A percentile compares a stretch with the other conserved stretches of the same genome.
Evolutionary conservation across 306 rosid species (phyloP).

Genomic region (Psophocarpus tetragonolobus): DNA sequence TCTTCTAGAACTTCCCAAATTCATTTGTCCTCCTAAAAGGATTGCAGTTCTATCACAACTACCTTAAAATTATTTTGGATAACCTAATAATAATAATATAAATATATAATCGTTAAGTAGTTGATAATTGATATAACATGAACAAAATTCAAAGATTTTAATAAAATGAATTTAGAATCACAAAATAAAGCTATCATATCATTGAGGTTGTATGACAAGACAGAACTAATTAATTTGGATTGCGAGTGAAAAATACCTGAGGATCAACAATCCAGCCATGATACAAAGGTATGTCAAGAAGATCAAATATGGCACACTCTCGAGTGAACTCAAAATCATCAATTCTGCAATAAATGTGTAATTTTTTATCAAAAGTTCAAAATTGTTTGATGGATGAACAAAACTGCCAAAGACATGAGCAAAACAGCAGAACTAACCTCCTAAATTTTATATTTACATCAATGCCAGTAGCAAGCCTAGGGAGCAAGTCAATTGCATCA

Average conservation of each 20-base stretch:
- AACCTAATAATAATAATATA: background rate
- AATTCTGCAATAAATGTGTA: constrained; percentile 62
- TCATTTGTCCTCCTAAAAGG: background rate
- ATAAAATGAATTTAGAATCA: background rate
- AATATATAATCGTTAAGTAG: constrained; percentile 8
- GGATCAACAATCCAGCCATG: constrained; percentile 99
- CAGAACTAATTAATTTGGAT: constrained; percentile 10
- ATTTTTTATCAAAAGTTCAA: constrained; percentile 36
- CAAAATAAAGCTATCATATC: background rate
- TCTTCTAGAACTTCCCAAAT: constrained; percentile 24
- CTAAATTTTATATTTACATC: constrained; percentile 93
- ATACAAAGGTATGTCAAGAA: constrained; percentile 92
- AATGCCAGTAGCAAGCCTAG: constrained; percentile 97
- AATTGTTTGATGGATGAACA: constrained; percentile 32
- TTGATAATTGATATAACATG: background rate
- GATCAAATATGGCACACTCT: constrained; percentile 98
- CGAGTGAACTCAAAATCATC: constrained; percentile 93
- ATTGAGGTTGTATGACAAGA: background rate
- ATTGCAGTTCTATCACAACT: background rate
- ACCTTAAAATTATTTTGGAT: background rate
- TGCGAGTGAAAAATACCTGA: constrained; percentile 59
- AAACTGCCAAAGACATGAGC: constrained; percentile 10
- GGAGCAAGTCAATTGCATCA: constrained; percentile 97
- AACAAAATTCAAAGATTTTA: background rate
- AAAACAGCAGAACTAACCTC: constrained; percentile 56